phyloP scores from a whole-genome alignment of 176 grass and related monocot genomes.

The Oryza nivara region DNA sequence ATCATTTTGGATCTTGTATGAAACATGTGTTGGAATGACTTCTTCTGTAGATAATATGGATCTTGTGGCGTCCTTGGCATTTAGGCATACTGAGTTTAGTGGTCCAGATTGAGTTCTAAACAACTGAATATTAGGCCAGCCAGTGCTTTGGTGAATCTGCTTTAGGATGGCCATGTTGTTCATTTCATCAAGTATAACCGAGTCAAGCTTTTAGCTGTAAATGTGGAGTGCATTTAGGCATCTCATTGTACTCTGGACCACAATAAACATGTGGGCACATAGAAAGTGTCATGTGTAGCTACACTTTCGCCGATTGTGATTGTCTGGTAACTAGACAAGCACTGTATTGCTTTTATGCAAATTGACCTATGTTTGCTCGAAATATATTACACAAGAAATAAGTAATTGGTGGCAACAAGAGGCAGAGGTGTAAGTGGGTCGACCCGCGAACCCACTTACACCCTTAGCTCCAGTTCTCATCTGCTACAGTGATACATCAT shows the following conservation, averaged over 20 bases:
- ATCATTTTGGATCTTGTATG: conserved; percentile 31
- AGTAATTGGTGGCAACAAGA: not conserved
- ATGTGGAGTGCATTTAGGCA: conserved; percentile 23
- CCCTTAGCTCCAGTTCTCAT: not conserved
- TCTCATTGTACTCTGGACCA: conserved; percentile 25
- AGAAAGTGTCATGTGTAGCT: not conserved
- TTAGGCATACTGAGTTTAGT: not conserved
- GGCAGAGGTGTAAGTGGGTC: not conserved
- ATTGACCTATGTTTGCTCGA: conserved; percentile 23
- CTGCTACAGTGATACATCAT: not conserved
- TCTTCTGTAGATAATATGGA: not conserved
- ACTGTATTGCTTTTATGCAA: conserved; percentile 19
- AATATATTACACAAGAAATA: not conserved
- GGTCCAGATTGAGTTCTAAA: conserved; percentile 37
- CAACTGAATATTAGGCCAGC: not conserved
- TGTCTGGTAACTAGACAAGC: conserved; percentile 26
- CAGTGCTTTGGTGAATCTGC: conserved; percentile 13
- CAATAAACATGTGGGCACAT: conserved; percentile 16
- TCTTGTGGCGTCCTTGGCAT: not conserved
- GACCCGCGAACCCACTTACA: too few species aligned
- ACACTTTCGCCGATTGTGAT: not conserved
- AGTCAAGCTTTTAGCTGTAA: conserved; percentile 19
- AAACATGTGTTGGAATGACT: not conserved
- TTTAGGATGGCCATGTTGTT: conserved; percentile 9
- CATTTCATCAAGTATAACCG: not conserved